A percentile compares a stretch with the other conserved stretches of the same genome.
phyloP scores from a whole-genome alignment of 2,329 filamentous ascomycete species.

The Pseudohalonectria lignicola region DNA sequence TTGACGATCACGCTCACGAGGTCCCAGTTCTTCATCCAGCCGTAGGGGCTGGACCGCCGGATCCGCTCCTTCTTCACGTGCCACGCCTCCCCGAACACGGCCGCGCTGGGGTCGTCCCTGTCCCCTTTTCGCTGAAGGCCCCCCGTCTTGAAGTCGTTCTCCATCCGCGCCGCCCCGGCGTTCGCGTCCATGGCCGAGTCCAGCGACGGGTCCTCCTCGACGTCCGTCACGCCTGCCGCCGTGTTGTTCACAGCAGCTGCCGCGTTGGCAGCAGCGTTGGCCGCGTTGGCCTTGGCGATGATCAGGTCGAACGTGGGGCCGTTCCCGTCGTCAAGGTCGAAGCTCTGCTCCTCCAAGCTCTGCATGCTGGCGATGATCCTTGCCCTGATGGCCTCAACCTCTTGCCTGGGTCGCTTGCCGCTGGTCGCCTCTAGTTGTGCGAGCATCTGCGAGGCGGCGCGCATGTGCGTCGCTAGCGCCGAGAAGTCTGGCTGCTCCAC shows the following conservation, averaged over 20 bases:
- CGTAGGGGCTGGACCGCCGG: conserved; percentile 71
- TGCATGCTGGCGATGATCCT: conserved; percentile 91
- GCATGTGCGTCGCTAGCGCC: conserved; percentile 76
- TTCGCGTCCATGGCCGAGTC: conserved; percentile 46
- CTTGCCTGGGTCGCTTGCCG: conserved; percentile 66
- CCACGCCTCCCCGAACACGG: conserved; percentile 82
- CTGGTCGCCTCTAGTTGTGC: conserved; percentile 72
- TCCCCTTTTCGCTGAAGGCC: conserved; percentile 73
- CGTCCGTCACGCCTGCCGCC: conserved; percentile 23
- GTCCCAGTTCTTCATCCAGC: conserved; percentile 87
- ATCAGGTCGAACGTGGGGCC: conserved; percentile 73
- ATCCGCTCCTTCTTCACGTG: conserved; percentile 75
- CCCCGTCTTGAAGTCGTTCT: conserved; percentile 80
- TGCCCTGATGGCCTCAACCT: conserved; percentile 73
- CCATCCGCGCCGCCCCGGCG: conserved; percentile 73
- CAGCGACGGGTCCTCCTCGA: conserved; percentile 43
- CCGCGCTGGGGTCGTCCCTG: conserved; percentile 74
- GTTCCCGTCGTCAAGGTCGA: conserved; percentile 61
- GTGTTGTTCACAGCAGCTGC: conserved; percentile 24
- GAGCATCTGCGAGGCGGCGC: conserved; percentile 78
- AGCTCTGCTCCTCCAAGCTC: conserved; percentile 74
- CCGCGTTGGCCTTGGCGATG: conserved; percentile 59
- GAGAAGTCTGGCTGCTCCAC: conserved; percentile 70
- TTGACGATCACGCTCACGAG: conserved; percentile 81
- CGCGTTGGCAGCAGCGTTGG: conserved; percentile 31